Evolutionary conservation across 2,329 filamentous ascomycete genomes (phyloP).

Genomic region (Pseudocercospora cruenta): DNA sequence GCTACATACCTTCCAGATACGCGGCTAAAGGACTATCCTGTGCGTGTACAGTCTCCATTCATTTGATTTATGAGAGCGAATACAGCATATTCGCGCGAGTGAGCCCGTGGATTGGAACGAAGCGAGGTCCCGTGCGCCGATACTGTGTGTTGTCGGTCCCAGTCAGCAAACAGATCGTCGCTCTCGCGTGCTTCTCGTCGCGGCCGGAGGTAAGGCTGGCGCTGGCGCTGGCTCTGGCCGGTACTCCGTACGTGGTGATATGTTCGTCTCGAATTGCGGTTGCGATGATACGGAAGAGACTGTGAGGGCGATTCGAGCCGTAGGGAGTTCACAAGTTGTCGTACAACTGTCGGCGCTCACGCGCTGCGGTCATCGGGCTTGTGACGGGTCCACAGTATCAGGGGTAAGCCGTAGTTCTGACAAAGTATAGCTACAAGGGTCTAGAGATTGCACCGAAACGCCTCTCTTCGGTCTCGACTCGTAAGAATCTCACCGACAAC

Average conservation of each 20-base stretch:
- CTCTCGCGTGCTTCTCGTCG: neutral
- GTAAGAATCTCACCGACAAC: neutral
- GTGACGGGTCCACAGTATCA: neutral
- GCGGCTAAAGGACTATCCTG: conserved; percentile 85
- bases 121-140: neutral
- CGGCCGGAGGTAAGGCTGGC: neutral
- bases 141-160: neutral
- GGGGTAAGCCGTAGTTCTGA: neutral
- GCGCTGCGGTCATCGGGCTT: neutral
- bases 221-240: neutral
- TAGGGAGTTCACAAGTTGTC: neutral
- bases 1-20: conserved; percentile 77
- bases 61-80: conserved; percentile 27
- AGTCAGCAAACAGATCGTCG: neutral
- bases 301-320: neutral
- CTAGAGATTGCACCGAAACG: neutral
- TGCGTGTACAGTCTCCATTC: conserved; percentile 86
- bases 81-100: neutral
- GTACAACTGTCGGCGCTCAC: neutral
- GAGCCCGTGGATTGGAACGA: neutral
- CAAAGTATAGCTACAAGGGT: neutral
- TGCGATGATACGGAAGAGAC: neutral
- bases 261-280: neutral
- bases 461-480: no score
- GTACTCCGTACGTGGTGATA: neutral